phyloP scores from a whole-genome alignment of 1,284 basidiomycete species.

The Athelia psychrophila region DNA sequence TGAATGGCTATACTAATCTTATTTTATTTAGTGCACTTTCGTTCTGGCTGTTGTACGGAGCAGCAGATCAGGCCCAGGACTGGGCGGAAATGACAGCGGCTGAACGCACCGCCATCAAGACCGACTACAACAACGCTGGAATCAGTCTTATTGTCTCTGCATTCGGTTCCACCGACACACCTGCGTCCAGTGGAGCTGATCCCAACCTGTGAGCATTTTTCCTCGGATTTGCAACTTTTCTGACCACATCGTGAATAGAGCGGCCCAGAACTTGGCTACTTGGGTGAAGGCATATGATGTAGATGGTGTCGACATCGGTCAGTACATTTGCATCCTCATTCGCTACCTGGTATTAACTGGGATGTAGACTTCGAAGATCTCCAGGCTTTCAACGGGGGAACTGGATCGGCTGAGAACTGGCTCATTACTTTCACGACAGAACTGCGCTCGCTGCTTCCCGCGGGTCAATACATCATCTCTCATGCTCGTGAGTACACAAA shows the following conservation, averaged over 20 bases:
- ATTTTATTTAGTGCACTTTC: constrained; percentile 15
- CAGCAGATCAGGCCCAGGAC: constrained; percentile 11
- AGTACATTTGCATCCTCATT: too few relatives aligned
- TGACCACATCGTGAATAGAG: neutral
- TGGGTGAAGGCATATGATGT: constrained; percentile 23
- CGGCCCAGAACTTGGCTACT: constrained; percentile 16
- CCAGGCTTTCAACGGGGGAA: constrained; percentile 20
- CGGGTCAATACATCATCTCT: constrained; percentile 16
- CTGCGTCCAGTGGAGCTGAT: constrained; percentile 15
- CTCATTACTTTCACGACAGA: constrained; percentile 20
- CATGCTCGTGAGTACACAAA: constrained; percentile 17
- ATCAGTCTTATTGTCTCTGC: constrained; percentile 18
- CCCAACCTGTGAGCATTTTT: constrained; percentile 12
- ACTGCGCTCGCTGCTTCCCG: constrained; percentile 18
- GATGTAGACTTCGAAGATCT: constrained; percentile 28
- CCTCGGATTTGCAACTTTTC: too few relatives aligned
- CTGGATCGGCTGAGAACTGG: constrained; percentile 17
- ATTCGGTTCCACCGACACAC: constrained; percentile 18
- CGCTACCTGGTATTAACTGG: too few relatives aligned
- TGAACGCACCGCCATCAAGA: constrained; percentile 9
- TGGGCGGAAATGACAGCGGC: constrained; percentile 9
- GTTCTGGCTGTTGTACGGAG: constrained; percentile 10
- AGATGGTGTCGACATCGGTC: constrained; percentile 24
- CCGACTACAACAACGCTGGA: constrained; percentile 11
- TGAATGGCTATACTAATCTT: neutral